Percentiles rank a stretch among this genome's conserved stretches.
Conservation (phyloP, 176 grass and related monocot genomes). For the Carex kokanica region DNA sequence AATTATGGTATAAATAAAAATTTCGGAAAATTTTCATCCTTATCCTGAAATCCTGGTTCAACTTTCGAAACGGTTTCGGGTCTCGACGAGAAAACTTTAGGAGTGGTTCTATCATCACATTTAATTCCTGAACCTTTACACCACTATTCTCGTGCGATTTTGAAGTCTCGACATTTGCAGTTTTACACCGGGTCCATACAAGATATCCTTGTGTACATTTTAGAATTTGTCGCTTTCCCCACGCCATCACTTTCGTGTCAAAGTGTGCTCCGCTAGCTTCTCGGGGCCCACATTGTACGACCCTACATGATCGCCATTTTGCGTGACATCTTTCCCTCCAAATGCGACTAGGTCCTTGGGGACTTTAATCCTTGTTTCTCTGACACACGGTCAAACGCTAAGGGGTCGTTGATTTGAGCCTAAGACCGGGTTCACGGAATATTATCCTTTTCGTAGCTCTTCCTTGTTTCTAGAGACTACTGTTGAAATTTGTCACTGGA, state of each 20-base stretch:
- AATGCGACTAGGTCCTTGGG: not conserved
- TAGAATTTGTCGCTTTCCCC: not conserved
- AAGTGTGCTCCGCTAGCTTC: not conserved
- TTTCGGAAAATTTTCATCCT: not conserved
- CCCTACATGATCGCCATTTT: slow-evolving; percentile 12
- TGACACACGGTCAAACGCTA: not conserved
- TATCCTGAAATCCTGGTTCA: not conserved
- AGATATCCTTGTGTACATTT: not conserved
- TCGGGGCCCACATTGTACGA: not conserved
- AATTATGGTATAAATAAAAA: too few relatives aligned
- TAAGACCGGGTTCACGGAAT: not conserved
- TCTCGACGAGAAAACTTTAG: slow-evolving; percentile 9
- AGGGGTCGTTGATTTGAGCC: not conserved
- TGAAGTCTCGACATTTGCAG: not conserved
- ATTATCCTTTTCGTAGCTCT: not conserved
- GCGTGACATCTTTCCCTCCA: not conserved
- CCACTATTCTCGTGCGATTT: not conserved
- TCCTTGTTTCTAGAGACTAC: slow-evolving; percentile 12
- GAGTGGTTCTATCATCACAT: not conserved
- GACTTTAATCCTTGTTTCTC: not conserved
- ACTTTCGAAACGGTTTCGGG: slow-evolving; percentile 23
- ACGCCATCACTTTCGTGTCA: slow-evolving; percentile 19
- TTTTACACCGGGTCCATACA: not conserved
- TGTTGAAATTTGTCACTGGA: not conserved
- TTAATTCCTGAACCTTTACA: not conserved